These are phyloP conservation scores for Candida parachauliodes DNA, from an alignment of 805 yeast genomes.

Conservation along the genomic window DNA sequence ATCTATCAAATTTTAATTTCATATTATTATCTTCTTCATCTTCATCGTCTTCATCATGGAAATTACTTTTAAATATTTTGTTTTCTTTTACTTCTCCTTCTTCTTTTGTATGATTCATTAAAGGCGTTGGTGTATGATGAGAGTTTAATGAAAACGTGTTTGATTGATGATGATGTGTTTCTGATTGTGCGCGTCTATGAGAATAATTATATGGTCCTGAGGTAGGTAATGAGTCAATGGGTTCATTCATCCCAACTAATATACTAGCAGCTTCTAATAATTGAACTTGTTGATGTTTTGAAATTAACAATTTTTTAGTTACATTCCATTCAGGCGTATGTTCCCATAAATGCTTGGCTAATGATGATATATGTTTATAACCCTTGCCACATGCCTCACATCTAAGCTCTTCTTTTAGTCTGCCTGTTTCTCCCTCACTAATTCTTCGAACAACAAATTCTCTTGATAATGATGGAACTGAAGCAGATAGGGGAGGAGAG, in stretches of 20 bases:
- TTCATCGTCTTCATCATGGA: not conserved
- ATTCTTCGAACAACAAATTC: conserved; percentile 80
- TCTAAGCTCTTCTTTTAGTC: conserved; percentile 77
- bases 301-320: conserved; percentile 73
- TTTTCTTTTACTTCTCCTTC: conserved; percentile 8
- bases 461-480: conserved; percentile 47
- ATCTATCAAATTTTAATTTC: conserved; percentile 20
- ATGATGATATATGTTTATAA: conserved; percentile 81
- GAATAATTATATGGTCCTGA: no score
- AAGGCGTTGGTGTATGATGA: conserved; percentile 14
- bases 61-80: not conserved
- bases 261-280: conserved; percentile 75
- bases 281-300: conserved; percentile 89
- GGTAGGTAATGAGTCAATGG: not conserved
- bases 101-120: conserved; percentile 13
- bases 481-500: conserved; percentile 7
- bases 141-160: conserved; percentile 12
- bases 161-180: not conserved
- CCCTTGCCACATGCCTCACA: conserved; percentile 94
- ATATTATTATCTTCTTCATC: not conserved
- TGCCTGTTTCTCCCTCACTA: conserved; percentile 81
- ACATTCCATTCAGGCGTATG: conserved; percentile 94
- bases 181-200: conserved; percentile 3
- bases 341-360: conserved; percentile 89
- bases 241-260: conserved; percentile 68